Evolutionary conservation across 1,284 basidiomycete species (phyloP), one percentile per base, ranked within the genome.

Genomic region (Microbotryum silenes-acaulis): DNA sequence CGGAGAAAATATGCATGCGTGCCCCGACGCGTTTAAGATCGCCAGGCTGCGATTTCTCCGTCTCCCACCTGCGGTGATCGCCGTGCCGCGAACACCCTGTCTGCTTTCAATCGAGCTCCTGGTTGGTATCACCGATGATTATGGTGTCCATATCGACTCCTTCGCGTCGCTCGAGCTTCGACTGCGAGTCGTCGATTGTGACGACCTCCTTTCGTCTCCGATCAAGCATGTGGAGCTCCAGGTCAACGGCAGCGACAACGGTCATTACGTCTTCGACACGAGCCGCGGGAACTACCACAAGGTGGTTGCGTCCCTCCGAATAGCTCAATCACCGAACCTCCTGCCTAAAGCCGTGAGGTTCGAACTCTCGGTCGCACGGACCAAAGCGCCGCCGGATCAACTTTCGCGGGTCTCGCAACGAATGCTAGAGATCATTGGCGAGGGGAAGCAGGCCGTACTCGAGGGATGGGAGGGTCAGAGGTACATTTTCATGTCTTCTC

Each of bases 41-140:
- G 57, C 58, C 12, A 27, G 67, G 6, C 50, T 68, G 21, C 57
- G 62, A 10, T 51, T 68, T 10, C 56, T 62, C 9, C 57, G 67
- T 20, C 55, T 61, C 4, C 67, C 67, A 9, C 67, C 67, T 3
- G 37, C 58, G 2, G 48, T 3, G n/a, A 51, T 61, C 49, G 33
- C 53, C 25, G 27, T 64, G 3, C 50, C 21, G 12, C 21, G 51
- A 57, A 14, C 29, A n/a, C 6, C 20, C 51, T 5, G 27, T 23
- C 12, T 16, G 6, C 3, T 10, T n/a, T 5, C 54, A 64, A 65
- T 67, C 37, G 65, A 63, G 16, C 44, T 69, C 2, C 61, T 62
- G 0, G 31, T 66, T 16, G 63, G 61, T 1, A 44, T 63, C 3
- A 62, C 62, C 23, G 67, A 69, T 27, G 67, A 69, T 45, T 69